phyloP scores from a whole-genome alignment of 1,284 basidiomycete genomes.

The Moesziomyces sp. region DNA sequence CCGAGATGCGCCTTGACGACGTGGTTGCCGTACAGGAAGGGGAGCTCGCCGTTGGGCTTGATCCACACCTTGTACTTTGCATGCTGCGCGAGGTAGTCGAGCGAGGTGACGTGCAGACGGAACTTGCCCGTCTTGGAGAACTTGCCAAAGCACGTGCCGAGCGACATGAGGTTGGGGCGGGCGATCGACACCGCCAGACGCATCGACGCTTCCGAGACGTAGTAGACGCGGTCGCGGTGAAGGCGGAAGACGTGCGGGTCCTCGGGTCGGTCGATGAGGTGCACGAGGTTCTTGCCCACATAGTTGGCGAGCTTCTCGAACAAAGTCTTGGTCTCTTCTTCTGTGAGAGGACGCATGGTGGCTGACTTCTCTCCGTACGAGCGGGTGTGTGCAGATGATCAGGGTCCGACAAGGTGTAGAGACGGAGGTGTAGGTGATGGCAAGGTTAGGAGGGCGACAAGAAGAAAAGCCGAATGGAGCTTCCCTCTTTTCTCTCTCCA shows the following conservation, averaged over 20 bases:
- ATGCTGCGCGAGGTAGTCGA: constrained; percentile 94
- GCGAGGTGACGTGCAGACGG: constrained; percentile 91
- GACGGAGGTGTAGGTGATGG: too few species aligned
- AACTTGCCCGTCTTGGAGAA: constrained; percentile 98
- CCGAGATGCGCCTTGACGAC: constrained; percentile 98
- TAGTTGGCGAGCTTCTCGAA: constrained; percentile 93
- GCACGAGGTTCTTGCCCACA: constrained; percentile 89
- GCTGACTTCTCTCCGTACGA: not conserved
- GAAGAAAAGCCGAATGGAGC: too few species aligned
- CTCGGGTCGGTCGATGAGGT: constrained; percentile 66
- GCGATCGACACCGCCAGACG: constrained; percentile 90
- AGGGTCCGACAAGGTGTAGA: too few species aligned
- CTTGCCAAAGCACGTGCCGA: constrained; percentile 97
- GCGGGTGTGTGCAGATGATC: too few species aligned
- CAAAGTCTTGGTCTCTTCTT: constrained; percentile 72
- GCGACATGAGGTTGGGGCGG: constrained; percentile 87
- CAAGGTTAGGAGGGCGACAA: too few species aligned
- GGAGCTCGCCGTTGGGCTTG: constrained; percentile 99
- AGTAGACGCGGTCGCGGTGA: constrained; percentile 67
- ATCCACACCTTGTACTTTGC: constrained; percentile 99
- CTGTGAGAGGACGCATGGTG: constrained; percentile 67
- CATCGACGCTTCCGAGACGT: constrained; percentile 73
- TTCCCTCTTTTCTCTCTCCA: too few species aligned
- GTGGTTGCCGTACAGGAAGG: constrained; percentile 98
- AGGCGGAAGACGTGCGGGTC: constrained; percentile 68